Base-by-base conservation (phyloP, 441 rosid genomes). In the Syzygium syzygioides region DNA sequence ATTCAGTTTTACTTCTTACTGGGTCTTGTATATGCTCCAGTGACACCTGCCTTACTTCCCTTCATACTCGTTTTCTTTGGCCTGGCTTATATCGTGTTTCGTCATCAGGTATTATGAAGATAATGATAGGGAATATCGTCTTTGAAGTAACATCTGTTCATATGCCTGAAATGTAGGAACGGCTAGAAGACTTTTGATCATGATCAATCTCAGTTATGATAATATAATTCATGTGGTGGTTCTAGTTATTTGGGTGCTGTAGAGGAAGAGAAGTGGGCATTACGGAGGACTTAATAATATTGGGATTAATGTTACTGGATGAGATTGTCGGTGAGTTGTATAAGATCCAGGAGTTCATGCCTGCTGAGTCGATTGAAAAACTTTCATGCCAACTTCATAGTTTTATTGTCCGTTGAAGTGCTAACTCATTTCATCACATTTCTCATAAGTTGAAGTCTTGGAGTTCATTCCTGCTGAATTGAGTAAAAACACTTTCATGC, bases 1-100 rank as follows among this genome's bases (percentile, higher is more conserved):
- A 97, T 97, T 89, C 99, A 97, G 83, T 93, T 97, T 80, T 97
- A 98, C 90, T 95, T 98, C 89, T 94, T 98, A 79, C 94, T 98
- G 6, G 99, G 99, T 55, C 98, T 98, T 85, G 98, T 98, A 14
- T 97, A 98, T 87, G 95, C 98, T 32, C 86, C 98, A 9, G 96
- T 97, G 88, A 96, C 99, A 23, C 99, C 99, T 45, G 37, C 89
- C 87, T 93, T 98, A 89, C 98, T 98, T 89, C 99, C 99, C 28
- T 98, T 95, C 92, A 95, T 98, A 86, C 79, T 98, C 85, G 87
- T 98, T 85, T 97, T 95, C 94, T 98, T 98, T 3, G 97, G 86
- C 52, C 94, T 97, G 19, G 98, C 99, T 59, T 97, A 93, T 86
- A 45, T 95, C 4, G 99, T 97, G 66, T 96, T 93, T 89, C 99